Evolutionary conservation across 169 alveolate genomes (phyloP).

Genomic region (Plasmodium chabaudi): DNA sequence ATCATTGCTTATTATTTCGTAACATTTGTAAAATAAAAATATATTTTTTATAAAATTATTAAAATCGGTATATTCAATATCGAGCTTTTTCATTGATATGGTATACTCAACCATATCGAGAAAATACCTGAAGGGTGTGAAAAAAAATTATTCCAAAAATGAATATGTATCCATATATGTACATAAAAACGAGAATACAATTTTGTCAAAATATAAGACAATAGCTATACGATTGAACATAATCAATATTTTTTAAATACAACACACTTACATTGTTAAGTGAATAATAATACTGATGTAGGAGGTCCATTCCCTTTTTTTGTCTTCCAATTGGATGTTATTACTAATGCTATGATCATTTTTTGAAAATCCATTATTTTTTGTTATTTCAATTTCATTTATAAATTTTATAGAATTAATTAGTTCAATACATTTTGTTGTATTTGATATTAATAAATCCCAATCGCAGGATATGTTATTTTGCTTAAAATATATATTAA

Average conservation of each 20-base stretch:
- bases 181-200: neutral
- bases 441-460: slow-evolving; percentile 28
- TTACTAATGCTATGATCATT: neutral
- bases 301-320: neutral
- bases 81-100: slow-evolving; percentile 33
- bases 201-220: neutral
- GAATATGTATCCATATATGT: neutral
- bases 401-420: slow-evolving; percentile 51
- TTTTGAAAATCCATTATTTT: slow-evolving; percentile 6
- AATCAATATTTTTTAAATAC: no score
- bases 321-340: neutral
- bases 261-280: neutral
- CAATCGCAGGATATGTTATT: slow-evolving; percentile 25
- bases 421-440: slow-evolving; percentile 17
- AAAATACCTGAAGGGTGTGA: slow-evolving; percentile 24
- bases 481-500: neutral
- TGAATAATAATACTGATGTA: neutral
- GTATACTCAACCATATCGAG: slow-evolving; percentile 65
- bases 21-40: slow-evolving; percentile 63
- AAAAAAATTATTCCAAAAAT: neutral
- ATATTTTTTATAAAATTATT: slow-evolving; percentile 34
- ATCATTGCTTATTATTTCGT: slow-evolving; percentile 12
- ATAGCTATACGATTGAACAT: neutral
- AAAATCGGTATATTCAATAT: slow-evolving; percentile 32
- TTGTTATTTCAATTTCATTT: slow-evolving; percentile 60